A percentile compares a stretch with the other conserved stretches of the same genome.
Evolutionary conservation across 129 eudicot genomes (phyloP).

Genomic region (Flaveria robusta): DNA sequence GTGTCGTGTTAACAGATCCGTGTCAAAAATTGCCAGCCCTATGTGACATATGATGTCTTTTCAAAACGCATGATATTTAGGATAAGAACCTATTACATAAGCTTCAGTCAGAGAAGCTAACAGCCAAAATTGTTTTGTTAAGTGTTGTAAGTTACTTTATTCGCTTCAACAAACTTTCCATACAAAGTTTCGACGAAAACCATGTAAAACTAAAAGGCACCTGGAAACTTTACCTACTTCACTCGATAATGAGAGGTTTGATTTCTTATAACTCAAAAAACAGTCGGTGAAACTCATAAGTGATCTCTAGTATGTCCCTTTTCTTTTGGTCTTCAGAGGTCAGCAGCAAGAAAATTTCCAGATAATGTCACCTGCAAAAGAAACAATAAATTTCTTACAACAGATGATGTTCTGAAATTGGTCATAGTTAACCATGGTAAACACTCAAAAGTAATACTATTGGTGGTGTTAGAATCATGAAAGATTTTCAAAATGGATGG

Average conservation of each 20-base stretch:
- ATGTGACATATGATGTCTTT: no score
- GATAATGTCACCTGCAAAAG: slow-evolving; percentile 60
- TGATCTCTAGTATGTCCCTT: neutral
- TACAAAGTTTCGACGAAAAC: neutral
- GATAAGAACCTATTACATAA: no score
- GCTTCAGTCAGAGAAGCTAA: no score
- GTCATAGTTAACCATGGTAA: neutral
- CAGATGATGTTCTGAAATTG: neutral
- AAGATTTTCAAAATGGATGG: neutral
- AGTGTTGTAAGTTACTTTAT: neutral
- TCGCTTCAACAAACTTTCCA: neutral
- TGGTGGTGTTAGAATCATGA: neutral
- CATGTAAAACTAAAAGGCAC: neutral
- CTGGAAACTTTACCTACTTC: no score
- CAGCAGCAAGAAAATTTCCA: slow-evolving; percentile 66
- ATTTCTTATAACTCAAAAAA: neutral
- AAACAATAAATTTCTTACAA: neutral
- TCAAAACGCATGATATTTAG: no score
- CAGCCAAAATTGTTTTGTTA: neutral
- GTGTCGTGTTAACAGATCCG: no score
- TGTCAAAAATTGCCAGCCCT: no score
- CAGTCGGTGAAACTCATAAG: neutral
- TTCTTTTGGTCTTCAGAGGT: slow-evolving; percentile 36
- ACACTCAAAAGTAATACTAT: neutral
- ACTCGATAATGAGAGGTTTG: neutral